Evolutionary conservation across 1,284 basidiomycete genomes (phyloP), one percentile per base, ranked within the genome.

Genomic region (Apiotrichum akiyoshidainum): DNA sequence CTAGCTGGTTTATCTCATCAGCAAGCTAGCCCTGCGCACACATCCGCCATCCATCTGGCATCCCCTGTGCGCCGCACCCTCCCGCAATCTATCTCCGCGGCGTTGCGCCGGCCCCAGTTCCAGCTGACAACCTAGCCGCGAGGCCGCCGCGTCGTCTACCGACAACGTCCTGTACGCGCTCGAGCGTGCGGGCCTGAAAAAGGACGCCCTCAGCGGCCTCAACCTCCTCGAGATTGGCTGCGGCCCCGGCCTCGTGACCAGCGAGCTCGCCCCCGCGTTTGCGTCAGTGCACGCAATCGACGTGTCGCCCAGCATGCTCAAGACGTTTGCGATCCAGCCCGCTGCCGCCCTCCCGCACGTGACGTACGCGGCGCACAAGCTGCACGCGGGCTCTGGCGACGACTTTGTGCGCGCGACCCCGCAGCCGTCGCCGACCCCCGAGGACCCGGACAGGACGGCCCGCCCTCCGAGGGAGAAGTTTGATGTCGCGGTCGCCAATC

Each of bases 231-330:
- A 75, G 55, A 58, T 75, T 21, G 73, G 73, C 22, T 61, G 63
- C 56, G 73, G 73, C 35, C 59, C 66, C 4, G 72, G 72, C n/a
- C 53, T 68, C 12, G 73, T 75, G 1, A 74, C 73, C n/a, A 14
- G 34, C 4, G 65, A 68, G 57, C 59, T 68, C 45, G 44, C 61
- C 19, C 37, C 52, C 3, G 16, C 53, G 16, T 75, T 74, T 58
- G 41, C 50, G 31, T 57, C 60, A 34, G 60, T 73, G 31, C 69
- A 73, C 66, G 53, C 65, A 5, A 68, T 74, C 60, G 73, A 75
- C 55, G 54, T 63, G 11, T 67, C 65, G 22, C 60, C 66, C 5
- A 64, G 58, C 12, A 75, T 75, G 73, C 65, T 75, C 41, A 41
- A 46, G 7, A 49, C 63, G 12, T 62, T 73, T 34, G 53, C 64